Base-by-base conservation (phyloP, 768 basidiomycete species). In the Trametes punicea region DNA sequence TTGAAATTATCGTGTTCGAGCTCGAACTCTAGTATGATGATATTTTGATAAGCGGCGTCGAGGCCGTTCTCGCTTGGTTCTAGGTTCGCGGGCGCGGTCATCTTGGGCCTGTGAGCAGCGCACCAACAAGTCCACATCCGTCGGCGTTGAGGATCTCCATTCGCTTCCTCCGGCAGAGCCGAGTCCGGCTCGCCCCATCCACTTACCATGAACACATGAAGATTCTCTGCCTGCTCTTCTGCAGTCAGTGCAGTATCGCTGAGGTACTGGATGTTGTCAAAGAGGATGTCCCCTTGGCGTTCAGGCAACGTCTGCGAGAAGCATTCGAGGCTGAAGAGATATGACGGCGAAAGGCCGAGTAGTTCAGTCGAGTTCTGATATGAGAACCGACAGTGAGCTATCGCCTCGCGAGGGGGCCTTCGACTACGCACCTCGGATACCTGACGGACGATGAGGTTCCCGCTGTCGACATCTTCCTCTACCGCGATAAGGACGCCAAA, bases 401-500 rank as follows among this genome's bases (percentile, higher is more conserved):
- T n/a, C n/a, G n/a, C n/a, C n/a, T n/a, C n/a, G n/a, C n/a, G n/a
- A n/a, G n/a, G n/a, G n/a, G n/a, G n/a, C n/a, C n/a, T n/a, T n/a
- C n/a, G n/a, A n/a, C 15, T 21, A 51, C 41, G 16, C 66, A 88
- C 89, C 76, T 91, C 90, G 26, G 90, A 92, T 0, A 89, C 88
- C 64, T 92, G 90, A 11, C 83, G 78, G 33, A 93, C 88, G 6
- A 77, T 61, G 11, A 91, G 70, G 3, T 74, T 71, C 0, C 75
- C 81, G 2, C 69, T 70, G 21, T 85, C 81, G 7, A 78, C 73
- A 16, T 78, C 68, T 61, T 88, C 82, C 56, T 87, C 83, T 0
- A 91, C 71, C 1, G 80, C 87, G 46, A 93, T 79, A 3, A 92
- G 75, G 0, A 92, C 85, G n/a, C 90, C 90, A 64, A 87, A 93